These are phyloP conservation scores for Carpinus fangiana DNA, from an alignment of 306 rosid genomes.

Conservation along the genomic window DNA sequence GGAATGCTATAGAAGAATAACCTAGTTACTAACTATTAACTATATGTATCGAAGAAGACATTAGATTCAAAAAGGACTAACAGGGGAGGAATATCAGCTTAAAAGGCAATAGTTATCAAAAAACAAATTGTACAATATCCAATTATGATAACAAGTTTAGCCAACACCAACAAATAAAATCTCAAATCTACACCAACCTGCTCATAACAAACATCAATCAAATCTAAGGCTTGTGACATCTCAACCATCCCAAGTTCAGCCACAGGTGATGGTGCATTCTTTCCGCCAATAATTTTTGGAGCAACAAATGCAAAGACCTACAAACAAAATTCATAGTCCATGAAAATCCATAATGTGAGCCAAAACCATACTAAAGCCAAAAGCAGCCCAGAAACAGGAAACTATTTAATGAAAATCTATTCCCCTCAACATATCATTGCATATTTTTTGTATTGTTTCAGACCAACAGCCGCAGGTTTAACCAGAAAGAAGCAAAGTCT, in stretches of 20 bases:
- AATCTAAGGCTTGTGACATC: slow-evolving; percentile 89
- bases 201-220: slow-evolving; percentile 77
- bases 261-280: slow-evolving; percentile 88
- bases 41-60: not conserved
- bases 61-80: not conserved
- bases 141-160: not conserved
- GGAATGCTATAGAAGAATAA: not conserved
- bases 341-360: slow-evolving; percentile 1
- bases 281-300: slow-evolving; percentile 95
- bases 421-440: not conserved
- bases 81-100: not conserved
- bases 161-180: slow-evolving; percentile 12
- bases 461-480: not conserved
- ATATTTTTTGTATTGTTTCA: not conserved
- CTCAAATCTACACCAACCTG: slow-evolving; percentile 52
- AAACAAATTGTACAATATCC: not conserved
- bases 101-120: not conserved
- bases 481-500: not conserved
- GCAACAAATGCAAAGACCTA: slow-evolving; percentile 96
- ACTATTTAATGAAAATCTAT: not conserved
- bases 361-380: not conserved
- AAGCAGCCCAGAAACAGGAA: not conserved
- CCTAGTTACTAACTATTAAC: not conserved
- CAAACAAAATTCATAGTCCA: not conserved
- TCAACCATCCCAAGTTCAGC: slow-evolving; percentile 99